Evolutionary conservation across 441 rosid genomes (phyloP).

Genomic region (Populus trichocarpa): DNA sequence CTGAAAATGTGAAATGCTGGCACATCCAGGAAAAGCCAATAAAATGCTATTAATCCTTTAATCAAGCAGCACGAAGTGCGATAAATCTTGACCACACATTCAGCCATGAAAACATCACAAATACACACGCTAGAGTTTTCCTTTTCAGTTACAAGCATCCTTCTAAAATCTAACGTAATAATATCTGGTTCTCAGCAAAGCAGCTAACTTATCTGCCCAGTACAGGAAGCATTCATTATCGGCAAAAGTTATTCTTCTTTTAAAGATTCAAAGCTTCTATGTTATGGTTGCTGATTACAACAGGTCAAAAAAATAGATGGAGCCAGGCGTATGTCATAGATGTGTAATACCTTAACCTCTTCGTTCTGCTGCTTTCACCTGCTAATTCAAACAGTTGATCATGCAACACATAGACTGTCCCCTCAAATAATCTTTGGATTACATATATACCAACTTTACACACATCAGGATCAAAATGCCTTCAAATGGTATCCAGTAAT

Average conservation of each 20-base stretch:
- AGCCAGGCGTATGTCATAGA: not conserved
- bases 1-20: not conserved
- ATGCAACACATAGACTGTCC: not conserved
- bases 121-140: not conserved
- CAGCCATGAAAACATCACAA: not conserved
- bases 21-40: not conserved
- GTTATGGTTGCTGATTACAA: not conserved
- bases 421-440: not conserved
- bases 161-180: not conserved
- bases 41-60: not conserved
- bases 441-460: not conserved
- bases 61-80: not conserved
- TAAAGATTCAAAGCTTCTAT: conserved; percentile 1
- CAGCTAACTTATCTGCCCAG: not conserved
- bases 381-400: conserved; percentile 1
- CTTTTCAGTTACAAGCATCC: conserved; percentile 6
- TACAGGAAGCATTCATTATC: not conserved
- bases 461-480: not conserved
- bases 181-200: not conserved
- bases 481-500: not conserved
- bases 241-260: not conserved
- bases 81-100: not conserved
- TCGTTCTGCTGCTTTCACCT: not conserved
- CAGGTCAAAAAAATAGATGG: not conserved
- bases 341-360: not conserved